These are phyloP conservation scores for Carex pumila DNA, from an alignment of 176 grass and related monocot genomes.

Conservation along the genomic window DNA sequence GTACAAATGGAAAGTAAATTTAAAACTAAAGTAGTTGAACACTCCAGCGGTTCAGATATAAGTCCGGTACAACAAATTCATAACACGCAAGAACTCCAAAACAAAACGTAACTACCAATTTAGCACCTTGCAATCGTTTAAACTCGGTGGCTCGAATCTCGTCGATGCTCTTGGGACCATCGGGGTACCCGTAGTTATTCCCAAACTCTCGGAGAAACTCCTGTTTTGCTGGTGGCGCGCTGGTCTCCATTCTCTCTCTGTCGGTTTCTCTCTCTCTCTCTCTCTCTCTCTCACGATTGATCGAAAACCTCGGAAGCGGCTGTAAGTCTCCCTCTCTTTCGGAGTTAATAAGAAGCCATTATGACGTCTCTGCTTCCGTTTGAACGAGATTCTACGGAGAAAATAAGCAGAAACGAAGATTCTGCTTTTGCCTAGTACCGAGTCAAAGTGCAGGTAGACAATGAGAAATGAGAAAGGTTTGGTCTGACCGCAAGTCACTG, in stretches of 20 bases:
- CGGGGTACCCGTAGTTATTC: slow-evolving; percentile 64
- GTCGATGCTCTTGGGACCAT: slow-evolving; percentile 52
- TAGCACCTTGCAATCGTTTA: slow-evolving; percentile 66
- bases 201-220: slow-evolving; percentile 63
- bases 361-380: slow-evolving; percentile 13
- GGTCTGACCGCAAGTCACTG: too few species aligned
- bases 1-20: background rate
- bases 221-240: slow-evolving; percentile 13
- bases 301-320: background rate
- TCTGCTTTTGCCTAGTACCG: too few species aligned
- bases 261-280: background rate
- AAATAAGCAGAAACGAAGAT: too few species aligned
- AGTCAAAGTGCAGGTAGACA: too few species aligned
- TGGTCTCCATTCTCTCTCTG: background rate
- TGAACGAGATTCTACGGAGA: background rate
- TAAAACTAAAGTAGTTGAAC: background rate
- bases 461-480: too few species aligned
- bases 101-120: background rate
- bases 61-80: background rate
- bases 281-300: background rate
- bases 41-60: background rate
- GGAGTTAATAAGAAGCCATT: background rate
- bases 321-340: background rate
- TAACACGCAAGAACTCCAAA: background rate
- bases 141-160: slow-evolving; percentile 72